Evolutionary conservation across 306 rosid species (phyloP).

Genomic region (Acacia crassicarpa): DNA sequence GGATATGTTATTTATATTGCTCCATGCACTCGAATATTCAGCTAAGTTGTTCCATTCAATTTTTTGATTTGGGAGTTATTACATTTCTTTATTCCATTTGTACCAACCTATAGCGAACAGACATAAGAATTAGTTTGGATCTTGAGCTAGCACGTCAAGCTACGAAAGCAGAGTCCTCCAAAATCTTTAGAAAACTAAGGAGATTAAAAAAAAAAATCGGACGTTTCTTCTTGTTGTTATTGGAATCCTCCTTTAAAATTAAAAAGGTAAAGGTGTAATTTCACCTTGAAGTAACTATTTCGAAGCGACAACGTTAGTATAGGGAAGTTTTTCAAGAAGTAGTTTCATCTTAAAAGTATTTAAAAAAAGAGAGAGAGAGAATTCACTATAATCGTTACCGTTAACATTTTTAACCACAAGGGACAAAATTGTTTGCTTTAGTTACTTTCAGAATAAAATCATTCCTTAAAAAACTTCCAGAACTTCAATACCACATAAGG

Average conservation of each 20-base stretch:
- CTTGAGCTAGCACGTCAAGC: neutral
- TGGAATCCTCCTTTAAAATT: neutral
- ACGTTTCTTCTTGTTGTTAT: neutral
- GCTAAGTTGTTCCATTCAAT: neutral
- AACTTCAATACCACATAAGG: no score
- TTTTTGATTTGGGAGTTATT: neutral
- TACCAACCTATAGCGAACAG: neutral
- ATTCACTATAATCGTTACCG: no score
- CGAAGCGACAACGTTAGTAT: no score
- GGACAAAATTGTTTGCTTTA: no score
- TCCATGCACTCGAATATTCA: neutral
- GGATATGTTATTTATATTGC: conserved; percentile 25
- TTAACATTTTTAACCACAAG: no score
- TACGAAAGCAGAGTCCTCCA: neutral
- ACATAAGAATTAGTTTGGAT: neutral
- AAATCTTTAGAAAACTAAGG: neutral
- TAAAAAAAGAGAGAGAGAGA: no score
- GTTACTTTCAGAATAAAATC: no score
- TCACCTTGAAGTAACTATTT: no score
- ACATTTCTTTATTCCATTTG: neutral
- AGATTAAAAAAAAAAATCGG: neutral
- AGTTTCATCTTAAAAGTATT: no score
- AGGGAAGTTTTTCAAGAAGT: no score
- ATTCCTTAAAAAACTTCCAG: no score
- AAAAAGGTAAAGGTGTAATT: no score